These are phyloP conservation scores for Pseudohyphozyma bogoriensis DNA, from an alignment of 768 basidiomycete genomes.

Conservation along the genomic window DNA sequence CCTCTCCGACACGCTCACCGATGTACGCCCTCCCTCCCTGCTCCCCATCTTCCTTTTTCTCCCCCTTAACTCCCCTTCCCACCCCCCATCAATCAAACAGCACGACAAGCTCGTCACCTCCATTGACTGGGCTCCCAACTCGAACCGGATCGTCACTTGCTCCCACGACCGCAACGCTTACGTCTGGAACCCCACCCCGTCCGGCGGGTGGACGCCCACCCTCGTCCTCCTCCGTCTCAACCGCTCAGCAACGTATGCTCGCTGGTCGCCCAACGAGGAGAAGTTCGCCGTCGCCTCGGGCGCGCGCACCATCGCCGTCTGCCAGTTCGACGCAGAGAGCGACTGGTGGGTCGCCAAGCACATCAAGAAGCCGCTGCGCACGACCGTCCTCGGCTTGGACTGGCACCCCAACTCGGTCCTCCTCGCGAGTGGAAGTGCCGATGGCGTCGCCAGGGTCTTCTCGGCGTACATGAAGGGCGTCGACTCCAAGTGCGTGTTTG, in stretches of 20 bases:
- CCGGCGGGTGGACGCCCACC: constrained; percentile 91
- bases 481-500: constrained; percentile 65
- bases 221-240: constrained; percentile 92
- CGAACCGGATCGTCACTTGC: constrained; percentile 94
- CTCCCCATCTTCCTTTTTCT: background rate
- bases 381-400: constrained; percentile 84
- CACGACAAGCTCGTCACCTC: constrained; percentile 97
- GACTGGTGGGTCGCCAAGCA: constrained; percentile 99
- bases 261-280: constrained; percentile 95
- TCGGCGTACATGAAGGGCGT: constrained; percentile 98
- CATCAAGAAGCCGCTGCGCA: constrained; percentile 93
- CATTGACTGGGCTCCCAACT: constrained; percentile 95
- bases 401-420: constrained; percentile 99
- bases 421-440: constrained; percentile 90
- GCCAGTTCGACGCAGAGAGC: constrained; percentile 92
- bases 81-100: constrained; percentile 43
- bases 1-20: constrained; percentile 62
- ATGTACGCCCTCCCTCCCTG: constrained; percentile 47
- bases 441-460: constrained; percentile 94
- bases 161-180: constrained; percentile 99
- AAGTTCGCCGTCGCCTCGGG: constrained; percentile 98
- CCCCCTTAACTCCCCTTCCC: background rate
- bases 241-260: constrained; percentile 84
- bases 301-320: constrained; percentile 89
- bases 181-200: constrained; percentile 79